Evolutionary conservation across 805 yeast genomes (phyloP).

Genomic region (Candida methanosorbosa): DNA sequence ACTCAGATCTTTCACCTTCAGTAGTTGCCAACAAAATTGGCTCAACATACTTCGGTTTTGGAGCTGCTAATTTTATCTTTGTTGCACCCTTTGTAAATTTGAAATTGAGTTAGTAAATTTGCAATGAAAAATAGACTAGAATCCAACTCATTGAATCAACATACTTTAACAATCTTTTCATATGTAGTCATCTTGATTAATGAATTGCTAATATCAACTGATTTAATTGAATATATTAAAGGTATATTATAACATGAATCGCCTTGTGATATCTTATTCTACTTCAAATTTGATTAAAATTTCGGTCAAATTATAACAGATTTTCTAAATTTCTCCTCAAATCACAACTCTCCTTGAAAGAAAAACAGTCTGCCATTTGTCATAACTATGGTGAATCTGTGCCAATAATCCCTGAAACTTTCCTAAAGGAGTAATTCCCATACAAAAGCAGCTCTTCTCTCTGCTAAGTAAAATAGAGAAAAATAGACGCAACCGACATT

Average conservation of each 20-base stretch:
- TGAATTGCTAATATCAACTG: too few species aligned
- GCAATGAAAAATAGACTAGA: slow-evolving; percentile 12
- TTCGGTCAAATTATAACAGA: too few species aligned
- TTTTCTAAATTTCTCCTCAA: not conserved
- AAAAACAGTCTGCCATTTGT: not conserved
- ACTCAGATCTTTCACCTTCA: slow-evolving; percentile 35
- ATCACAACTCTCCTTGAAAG: not conserved
- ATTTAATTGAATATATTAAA: too few species aligned
- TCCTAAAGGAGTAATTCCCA: too few species aligned
- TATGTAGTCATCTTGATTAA: slow-evolving; percentile 16
- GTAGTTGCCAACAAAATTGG: slow-evolving; percentile 75
- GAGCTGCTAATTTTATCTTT: slow-evolving; percentile 84
- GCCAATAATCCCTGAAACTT: too few species aligned
- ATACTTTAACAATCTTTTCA: slow-evolving; percentile 15
- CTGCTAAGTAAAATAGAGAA: too few species aligned
- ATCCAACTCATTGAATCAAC: slow-evolving; percentile 1
- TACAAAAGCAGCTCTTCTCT: too few species aligned
- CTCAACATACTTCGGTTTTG: slow-evolving; percentile 91
- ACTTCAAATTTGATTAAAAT: too few species aligned
- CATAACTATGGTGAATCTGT: too few species aligned
- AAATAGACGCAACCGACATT: too few species aligned
- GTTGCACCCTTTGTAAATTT: slow-evolving; percentile 47
- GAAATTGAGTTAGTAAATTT: not conserved
- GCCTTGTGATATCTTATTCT: too few species aligned
- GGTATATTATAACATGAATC: too few species aligned